phyloP scores from a whole-genome alignment of 352 stramenopile genomes.

The Globisporangium uncinulatum region DNA sequence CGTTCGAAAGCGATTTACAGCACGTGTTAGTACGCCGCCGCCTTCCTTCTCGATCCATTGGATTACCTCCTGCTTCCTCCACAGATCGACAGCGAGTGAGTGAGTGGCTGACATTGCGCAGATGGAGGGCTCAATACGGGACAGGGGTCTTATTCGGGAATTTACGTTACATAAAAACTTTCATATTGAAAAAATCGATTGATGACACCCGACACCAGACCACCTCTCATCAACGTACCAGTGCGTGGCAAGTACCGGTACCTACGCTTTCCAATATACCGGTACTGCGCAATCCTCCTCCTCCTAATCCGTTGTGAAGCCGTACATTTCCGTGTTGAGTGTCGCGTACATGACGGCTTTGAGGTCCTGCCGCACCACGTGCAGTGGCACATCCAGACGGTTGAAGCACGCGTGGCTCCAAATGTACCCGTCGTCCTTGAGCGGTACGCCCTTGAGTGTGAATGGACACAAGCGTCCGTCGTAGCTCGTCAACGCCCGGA shows the following conservation, averaged over 20 bases:
- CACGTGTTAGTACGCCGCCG: no score
- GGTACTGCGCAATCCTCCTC: no score
- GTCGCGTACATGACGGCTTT: no score
- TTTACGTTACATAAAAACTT: not conserved
- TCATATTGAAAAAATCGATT: no score
- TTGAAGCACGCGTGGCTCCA: conserved; percentile 10
- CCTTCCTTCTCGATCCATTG: not conserved
- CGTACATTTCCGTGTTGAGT: no score
- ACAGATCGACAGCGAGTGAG: not conserved
- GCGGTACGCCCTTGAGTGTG: not conserved
- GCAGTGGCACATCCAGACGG: conserved; percentile 3
- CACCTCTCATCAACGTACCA: no score
- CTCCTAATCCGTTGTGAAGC: no score
- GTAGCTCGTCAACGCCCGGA: no score
- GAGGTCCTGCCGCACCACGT: not conserved
- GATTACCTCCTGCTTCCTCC: not conserved
- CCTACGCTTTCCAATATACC: no score
- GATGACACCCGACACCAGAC: no score
- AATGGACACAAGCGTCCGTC: conserved; percentile 31
- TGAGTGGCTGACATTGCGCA: not conserved
- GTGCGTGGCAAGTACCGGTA: no score
- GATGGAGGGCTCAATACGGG: not conserved
- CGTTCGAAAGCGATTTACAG: no score
- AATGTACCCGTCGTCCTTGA: conserved; percentile 1
- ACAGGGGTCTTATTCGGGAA: not conserved